phyloP scores from a whole-genome alignment of 139 green algal species.

The Microglena sp. region DNA sequence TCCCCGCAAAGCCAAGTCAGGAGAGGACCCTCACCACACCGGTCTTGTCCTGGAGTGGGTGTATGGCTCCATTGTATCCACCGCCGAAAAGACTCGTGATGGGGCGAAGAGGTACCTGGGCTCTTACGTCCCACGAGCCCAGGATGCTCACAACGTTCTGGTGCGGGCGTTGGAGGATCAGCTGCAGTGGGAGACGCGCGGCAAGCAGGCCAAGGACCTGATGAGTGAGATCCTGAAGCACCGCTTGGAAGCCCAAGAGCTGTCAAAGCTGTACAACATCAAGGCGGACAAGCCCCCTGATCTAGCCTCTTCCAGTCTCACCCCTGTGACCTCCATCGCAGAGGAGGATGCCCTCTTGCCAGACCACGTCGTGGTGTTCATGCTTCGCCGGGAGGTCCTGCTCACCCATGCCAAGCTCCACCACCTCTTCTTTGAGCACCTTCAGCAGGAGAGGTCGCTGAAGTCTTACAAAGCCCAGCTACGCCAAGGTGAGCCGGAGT shows the following conservation, averaged over 20 bases:
- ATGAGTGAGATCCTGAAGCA: slow-evolving; percentile 60
- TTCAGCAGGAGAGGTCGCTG: slow-evolving; percentile 32
- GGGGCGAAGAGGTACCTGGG: slow-evolving; percentile 56
- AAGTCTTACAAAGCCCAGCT: neutral
- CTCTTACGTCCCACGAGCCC: slow-evolving; percentile 20
- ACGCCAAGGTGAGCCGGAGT: slow-evolving; percentile 64
- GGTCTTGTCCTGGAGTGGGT: slow-evolving; percentile 84
- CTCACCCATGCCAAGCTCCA: slow-evolving; percentile 77
- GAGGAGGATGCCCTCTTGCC: slow-evolving; percentile 26
- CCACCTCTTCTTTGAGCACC: slow-evolving; percentile 51
- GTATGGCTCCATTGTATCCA: slow-evolving; percentile 79
- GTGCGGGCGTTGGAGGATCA: slow-evolving; percentile 52
- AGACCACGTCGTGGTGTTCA: slow-evolving; percentile 49
- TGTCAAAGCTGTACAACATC: slow-evolving; percentile 45
- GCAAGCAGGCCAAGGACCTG: slow-evolving; percentile 42
- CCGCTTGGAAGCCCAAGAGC: slow-evolving; percentile 42
- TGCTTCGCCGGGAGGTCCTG: slow-evolving; percentile 64
- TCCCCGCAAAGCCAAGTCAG: slow-evolving; percentile 47
- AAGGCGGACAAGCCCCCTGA: slow-evolving; percentile 12
- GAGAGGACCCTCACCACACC: slow-evolving; percentile 47
- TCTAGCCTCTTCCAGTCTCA: neutral
- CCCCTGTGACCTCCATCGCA: no score
- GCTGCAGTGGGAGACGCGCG: slow-evolving; percentile 40
- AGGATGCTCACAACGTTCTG: slow-evolving; percentile 28
- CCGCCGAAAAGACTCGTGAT: slow-evolving; percentile 75